These are phyloP conservation scores for Gypsophila paniculata DNA, from an alignment of 179 eudicot genomes.

Conservation along the genomic window DNA sequence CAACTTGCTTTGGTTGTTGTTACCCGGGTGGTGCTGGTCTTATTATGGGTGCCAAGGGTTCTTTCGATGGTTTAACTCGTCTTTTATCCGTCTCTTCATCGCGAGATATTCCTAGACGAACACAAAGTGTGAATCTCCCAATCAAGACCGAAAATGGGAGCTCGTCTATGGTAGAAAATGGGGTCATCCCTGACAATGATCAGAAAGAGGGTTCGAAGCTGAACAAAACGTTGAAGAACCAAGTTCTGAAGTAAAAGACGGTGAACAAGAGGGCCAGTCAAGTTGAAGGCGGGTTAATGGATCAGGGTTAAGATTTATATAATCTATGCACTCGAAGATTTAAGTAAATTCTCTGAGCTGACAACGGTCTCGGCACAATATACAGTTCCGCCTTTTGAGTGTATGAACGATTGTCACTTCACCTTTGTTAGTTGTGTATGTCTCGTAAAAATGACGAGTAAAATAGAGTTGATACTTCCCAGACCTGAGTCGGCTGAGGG, in stretches of 20 bases:
- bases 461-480: not conserved
- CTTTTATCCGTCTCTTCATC: conserved; percentile 63
- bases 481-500: not conserved
- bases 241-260: conserved; percentile 26
- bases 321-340: not conserved
- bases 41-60: conserved; percentile 54
- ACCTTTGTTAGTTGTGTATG: conserved; percentile 4
- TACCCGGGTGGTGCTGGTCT: conserved; percentile 74
- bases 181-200: conserved; percentile 34
- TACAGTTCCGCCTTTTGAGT: not conserved
- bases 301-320: not conserved
- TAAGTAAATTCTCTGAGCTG: not conserved
- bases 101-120: conserved; percentile 54
- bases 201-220: conserved; percentile 33
- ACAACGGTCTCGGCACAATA: not conserved
- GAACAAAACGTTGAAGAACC: conserved; percentile 22
- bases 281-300: not conserved
- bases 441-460: not conserved
- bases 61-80: conserved; percentile 64
- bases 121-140: conserved; percentile 30
- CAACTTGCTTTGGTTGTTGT: conserved; percentile 88
- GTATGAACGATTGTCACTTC: not conserved
- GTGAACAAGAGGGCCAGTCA: conserved; percentile 19
- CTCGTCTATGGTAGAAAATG: conserved; percentile 47
- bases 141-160: conserved; percentile 50